Base-by-base conservation (phyloP, 768 basidiomycete genomes). In the Mycena galopus region DNA sequence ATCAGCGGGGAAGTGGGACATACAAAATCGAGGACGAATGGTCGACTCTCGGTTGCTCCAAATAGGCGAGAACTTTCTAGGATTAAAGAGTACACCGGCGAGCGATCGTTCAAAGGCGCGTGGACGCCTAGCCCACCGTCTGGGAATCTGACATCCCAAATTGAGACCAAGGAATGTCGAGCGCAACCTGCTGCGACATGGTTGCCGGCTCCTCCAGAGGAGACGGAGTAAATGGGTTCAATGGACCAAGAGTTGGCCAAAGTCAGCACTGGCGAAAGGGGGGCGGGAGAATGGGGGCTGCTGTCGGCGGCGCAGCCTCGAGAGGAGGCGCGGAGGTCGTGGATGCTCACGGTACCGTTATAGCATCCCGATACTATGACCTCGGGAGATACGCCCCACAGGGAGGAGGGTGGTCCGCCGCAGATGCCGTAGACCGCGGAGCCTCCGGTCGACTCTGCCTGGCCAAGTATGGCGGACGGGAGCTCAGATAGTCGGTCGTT, bases 321-420 rank as follows among this genome's bases (percentile, higher is more conserved):
- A 30, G 82, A 81, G 23, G 83, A 84, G 21, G 88, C 84, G 29
- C 94, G 93, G 47, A 96, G 86, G 79, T 96, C 95, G 80, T 94
- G 91, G 61, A 94, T 86, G 42, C 89, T 87, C 37, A 94, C 92
- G 58, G 86, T 79, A 14, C 94, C 92, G 78, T 96, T 93, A 79
- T 90, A 96, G 94, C 94, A 95, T 1, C 94, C 95, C 1, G 93
- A 92, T 42, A 94, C 86, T 27, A 96, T 67, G 23, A 94, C 87
- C 76, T 94, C 87, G 21, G 92, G 89, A 4, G 93, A 92, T 2
- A 88, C 81, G 4, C 94, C 94, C 87, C 92, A 91, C 1, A 91
- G 89, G 25, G 91, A 91, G 30, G 88, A 85, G 0, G 86, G 84
- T 0, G 93, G 91, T 9, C 89, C 88, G 29, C 83, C 84, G 10